Evolutionary conservation across 1,284 basidiomycete genomes (phyloP), one percentile per base, ranked within the genome.

Genomic region (Ustilago curta): DNA sequence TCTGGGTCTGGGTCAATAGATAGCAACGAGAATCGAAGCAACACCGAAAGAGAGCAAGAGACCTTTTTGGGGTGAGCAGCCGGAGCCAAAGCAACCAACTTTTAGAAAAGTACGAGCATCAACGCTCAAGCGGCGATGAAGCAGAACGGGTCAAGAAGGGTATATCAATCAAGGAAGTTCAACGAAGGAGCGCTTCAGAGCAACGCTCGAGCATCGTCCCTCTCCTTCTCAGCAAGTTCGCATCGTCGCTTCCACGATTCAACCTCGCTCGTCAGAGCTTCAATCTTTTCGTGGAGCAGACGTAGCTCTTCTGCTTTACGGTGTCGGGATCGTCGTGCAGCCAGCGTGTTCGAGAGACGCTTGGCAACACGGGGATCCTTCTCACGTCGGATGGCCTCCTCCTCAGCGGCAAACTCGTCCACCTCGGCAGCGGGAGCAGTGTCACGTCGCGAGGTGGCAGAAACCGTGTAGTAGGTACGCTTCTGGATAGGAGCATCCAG

Each of bases 281-380:
- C 80, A 59, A 83, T 84, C 53, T 72, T 78, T 21, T 83, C 81
- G 64, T 80, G 67, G 5, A 83, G 76, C 53, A 61, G 68, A 40
- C 72, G 67, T 7, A 79, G 69, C 73, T 84, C 83, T 56, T 83
- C 81, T 4, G 79, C 79, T 67, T 84, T 84, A 27, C 83, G 78
- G 62, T 81, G 81, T 32, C 83, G 76, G 18, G 76, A 79, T 23
- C 82, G 77, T 43, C 83, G 76, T 14, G 83, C 83, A 37, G 82
- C 82, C 12, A 84, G 68, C 40, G 83, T 84, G 78, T 84, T 84
- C 53, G 68, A 75, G n/a, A 83, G 74, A 49, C 83, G 81, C 78
- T 84, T 84, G 54, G 80, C 78, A 25, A 74, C 69, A 39, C 78
- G 76, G 29, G 83, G 73, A 48, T 82, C 80, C 67, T 76, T 70